Percentiles rank a stretch among this genome's conserved stretches.
phyloP scores from a whole-genome alignment of 108 stramenopile genomes.

The Pseudonitzschia pungens region DNA sequence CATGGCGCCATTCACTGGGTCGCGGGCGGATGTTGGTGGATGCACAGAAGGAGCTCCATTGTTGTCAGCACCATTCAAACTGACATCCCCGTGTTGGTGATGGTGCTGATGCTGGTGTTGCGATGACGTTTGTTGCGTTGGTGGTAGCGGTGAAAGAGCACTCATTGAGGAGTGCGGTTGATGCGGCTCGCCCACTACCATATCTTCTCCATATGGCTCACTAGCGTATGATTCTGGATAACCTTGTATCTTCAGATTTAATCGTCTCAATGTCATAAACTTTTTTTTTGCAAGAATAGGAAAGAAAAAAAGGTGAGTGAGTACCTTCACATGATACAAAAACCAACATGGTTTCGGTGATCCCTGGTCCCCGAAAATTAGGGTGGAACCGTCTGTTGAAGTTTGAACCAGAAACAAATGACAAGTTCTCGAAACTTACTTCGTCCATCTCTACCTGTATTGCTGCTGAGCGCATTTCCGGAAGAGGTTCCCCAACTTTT shows the following conservation, averaged over 20 bases:
- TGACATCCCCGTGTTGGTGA: constrained; percentile 6
- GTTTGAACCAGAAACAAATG: neutral
- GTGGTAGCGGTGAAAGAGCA: constrained; percentile 14
- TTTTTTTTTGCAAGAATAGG: constrained; percentile 6
- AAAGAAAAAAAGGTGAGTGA: neutral
- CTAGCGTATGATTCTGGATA: constrained; percentile 84
- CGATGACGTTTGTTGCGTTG: neutral
- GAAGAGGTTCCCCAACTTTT: constrained; percentile 73
- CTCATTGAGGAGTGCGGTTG: constrained; percentile 11
- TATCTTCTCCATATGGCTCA: constrained; percentile 55
- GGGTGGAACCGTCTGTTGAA: neutral
- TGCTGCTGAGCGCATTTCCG: constrained; percentile 81
- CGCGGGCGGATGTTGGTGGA: constrained; percentile 14
- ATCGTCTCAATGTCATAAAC: constrained; percentile 84
- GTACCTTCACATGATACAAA: neutral
- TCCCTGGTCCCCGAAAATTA: neutral
- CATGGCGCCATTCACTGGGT: constrained; percentile 18
- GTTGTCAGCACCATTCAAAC: neutral
- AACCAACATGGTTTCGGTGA: neutral
- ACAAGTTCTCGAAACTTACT: constrained; percentile 26
- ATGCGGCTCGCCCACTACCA: constrained; percentile 45
- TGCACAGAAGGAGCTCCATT: neutral
- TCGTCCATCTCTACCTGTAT: constrained; percentile 92
- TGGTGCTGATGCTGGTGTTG: neutral
- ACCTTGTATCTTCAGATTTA: constrained; percentile 88